phyloP scores from a whole-genome alignment of 352 stramenopile genomes.

The Globisporangium barbulae region DNA sequence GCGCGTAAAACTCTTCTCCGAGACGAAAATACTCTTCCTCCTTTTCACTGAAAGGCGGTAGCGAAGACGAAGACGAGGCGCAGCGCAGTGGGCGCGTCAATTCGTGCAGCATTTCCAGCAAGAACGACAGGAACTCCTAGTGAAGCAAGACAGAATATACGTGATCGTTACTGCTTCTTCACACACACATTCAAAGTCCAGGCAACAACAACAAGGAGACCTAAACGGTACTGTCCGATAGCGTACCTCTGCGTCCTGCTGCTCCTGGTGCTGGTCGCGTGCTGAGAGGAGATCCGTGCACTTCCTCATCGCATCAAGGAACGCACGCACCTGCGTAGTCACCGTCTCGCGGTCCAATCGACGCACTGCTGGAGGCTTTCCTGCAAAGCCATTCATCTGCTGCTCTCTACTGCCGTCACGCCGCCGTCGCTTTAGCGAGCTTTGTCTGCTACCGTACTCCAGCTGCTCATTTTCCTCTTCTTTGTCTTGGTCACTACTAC shows the following conservation, averaged over 20 bases:
- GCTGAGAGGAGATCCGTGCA: conserved; percentile 49
- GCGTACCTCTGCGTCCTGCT: conserved; percentile 68
- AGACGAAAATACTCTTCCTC: conserved; percentile 23
- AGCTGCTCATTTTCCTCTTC: neutral
- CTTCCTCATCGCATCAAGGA: conserved; percentile 34
- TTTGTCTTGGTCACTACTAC: conserved; percentile 1
- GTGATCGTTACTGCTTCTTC: neutral
- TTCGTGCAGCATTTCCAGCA: conserved; percentile 69
- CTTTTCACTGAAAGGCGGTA: neutral
- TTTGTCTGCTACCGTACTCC: neutral
- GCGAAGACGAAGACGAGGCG: neutral
- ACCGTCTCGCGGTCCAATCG: conserved; percentile 8
- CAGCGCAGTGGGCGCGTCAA: conserved; percentile 27
- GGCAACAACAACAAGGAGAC: neutral
- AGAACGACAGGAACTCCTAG: conserved; percentile 65
- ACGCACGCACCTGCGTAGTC: conserved; percentile 21
- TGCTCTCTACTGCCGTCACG: neutral
- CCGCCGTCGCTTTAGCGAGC: neutral
- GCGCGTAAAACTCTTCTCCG: conserved; percentile 24
- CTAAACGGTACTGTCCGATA: neutral
- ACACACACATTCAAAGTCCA: neutral
- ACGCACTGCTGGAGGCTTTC: neutral
- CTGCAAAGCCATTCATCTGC: neutral
- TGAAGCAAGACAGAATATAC: neutral
- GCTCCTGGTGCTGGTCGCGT: conserved; percentile 41